Percentiles rank a stretch among this genome's conserved stretches.
Conservation (phyloP, 2,329 filamentous ascomycete genomes). For the Ceratocystis lukuohia region DNA sequence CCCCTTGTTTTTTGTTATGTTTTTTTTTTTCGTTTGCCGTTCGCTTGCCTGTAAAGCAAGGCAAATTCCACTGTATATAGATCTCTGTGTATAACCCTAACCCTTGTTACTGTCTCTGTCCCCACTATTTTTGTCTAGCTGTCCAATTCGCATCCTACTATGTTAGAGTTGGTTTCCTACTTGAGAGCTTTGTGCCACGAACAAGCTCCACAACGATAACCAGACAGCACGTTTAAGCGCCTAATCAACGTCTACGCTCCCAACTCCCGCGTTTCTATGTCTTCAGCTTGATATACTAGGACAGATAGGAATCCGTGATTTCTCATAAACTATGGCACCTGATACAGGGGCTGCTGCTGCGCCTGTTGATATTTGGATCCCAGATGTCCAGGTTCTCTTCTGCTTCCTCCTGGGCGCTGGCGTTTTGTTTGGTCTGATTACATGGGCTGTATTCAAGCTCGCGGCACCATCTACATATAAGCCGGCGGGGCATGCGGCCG, state of each 20-base stretch:
- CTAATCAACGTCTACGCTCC: no score
- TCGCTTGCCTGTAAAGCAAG: background rate
- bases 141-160: background rate
- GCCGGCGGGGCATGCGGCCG: slow-evolving; percentile 27
- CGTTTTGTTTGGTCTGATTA: slow-evolving; percentile 10
- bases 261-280: no score
- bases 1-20: background rate
- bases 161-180: background rate
- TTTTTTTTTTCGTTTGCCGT: background rate
- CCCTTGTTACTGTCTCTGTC: background rate
- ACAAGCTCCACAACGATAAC: background rate
- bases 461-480: slow-evolving; percentile 28
- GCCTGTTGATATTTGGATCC: slow-evolving; percentile 13
- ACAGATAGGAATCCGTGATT: no score
- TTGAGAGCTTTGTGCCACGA: background rate
- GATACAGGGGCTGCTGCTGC: slow-evolving; percentile 4
- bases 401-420: slow-evolving; percentile 12
- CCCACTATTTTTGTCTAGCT: background rate
- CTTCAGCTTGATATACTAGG: no score
- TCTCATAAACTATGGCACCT: background rate
- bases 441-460: slow-evolving; percentile 20
- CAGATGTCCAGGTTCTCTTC: slow-evolving; percentile 17
- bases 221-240: background rate
- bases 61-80: no score
- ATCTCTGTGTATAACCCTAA: background rate